Percentiles rank a stretch among this genome's conserved stretches.
phyloP scores from a whole-genome alignment of 768 basidiomycete species.

The Pleurotus tuber-regium region DNA sequence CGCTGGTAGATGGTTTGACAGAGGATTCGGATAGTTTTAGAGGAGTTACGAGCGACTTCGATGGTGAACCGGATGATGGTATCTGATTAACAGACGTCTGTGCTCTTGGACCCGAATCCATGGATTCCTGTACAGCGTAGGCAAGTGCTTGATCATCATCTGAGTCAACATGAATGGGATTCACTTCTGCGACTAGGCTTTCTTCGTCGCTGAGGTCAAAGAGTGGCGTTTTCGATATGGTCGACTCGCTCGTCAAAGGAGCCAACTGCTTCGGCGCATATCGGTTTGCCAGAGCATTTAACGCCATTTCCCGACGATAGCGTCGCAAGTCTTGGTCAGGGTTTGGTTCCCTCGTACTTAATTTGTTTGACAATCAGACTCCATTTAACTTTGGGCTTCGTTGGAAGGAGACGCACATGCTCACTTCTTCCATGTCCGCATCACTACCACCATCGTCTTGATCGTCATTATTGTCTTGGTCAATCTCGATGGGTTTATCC shows the following conservation, averaged over 20 bases:
- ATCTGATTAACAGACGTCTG: not conserved
- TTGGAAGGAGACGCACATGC: conserved; percentile 49
- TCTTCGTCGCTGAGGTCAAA: conserved; percentile 58
- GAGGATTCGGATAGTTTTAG: not conserved
- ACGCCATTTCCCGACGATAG: conserved; percentile 58
- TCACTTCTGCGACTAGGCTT: conserved; percentile 19
- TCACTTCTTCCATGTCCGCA: conserved; percentile 80
- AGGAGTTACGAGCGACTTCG: conserved; percentile 13
- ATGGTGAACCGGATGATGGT: conserved; percentile 8
- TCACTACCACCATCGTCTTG: conserved; percentile 45
- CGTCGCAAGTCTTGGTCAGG: conserved; percentile 64
- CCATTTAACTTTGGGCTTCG: not conserved
- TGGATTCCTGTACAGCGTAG: conserved; percentile 60
- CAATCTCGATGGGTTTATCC: conserved; percentile 84
- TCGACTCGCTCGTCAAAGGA: conserved; percentile 27
- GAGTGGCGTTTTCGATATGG: conserved; percentile 37
- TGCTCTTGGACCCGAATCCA: conserved; percentile 43
- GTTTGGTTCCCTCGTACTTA: conserved; percentile 30
- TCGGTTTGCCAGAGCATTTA: conserved; percentile 55
- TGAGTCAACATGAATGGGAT: conserved; percentile 30
- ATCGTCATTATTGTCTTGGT: conserved; percentile 51
- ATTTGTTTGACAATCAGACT: conserved; percentile 10
- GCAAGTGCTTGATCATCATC: conserved; percentile 58
- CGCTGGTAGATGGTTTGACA: too few species aligned
- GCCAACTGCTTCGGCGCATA: conserved; percentile 36